Percentiles rank a stretch among this genome's conserved stretches.
phyloP scores from a whole-genome alignment of 495 filamentous ascomycete species.

The Usnea hakonensis region DNA sequence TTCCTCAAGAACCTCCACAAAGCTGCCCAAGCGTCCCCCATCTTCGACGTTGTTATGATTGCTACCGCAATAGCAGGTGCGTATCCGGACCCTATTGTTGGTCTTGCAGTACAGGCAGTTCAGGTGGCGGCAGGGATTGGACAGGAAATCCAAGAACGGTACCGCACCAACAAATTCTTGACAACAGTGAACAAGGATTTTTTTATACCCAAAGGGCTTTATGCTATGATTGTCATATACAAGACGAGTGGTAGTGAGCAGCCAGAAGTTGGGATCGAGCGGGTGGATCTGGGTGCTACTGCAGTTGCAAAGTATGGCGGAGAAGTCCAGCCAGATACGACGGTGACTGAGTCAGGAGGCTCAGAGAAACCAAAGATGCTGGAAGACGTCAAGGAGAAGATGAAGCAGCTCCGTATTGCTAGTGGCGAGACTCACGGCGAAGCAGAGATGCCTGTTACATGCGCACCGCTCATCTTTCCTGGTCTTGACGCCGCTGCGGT shows the following conservation, averaged over 20 bases:
- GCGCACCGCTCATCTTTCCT: background rate
- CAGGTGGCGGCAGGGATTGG: constrained; percentile 21
- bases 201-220: constrained; percentile 25
- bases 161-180: constrained; percentile 23
- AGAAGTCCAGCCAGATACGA: background rate
- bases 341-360: background rate
- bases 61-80: constrained; percentile 17
- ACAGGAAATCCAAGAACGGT: constrained; percentile 18
- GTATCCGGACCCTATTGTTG: constrained; percentile 13
- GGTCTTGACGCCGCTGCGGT: background rate
- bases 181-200: constrained; percentile 20
- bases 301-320: constrained; percentile 2
- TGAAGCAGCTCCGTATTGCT: background rate
- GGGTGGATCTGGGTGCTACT: background rate
- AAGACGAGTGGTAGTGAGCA: constrained; percentile 15
- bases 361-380: background rate
- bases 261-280: background rate
- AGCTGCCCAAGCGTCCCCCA: constrained; percentile 24
- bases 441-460: background rate
- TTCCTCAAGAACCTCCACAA: constrained; percentile 34
- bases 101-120: constrained; percentile 16
- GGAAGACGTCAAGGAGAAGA: background rate
- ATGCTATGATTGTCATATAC: constrained; percentile 24
- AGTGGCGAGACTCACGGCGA: constrained; percentile 3
- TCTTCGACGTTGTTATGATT: constrained; percentile 21